Evolutionary conservation across 164 flowering plant genomes (phyloP).

Genomic region (Tetracentron sinense): DNA sequence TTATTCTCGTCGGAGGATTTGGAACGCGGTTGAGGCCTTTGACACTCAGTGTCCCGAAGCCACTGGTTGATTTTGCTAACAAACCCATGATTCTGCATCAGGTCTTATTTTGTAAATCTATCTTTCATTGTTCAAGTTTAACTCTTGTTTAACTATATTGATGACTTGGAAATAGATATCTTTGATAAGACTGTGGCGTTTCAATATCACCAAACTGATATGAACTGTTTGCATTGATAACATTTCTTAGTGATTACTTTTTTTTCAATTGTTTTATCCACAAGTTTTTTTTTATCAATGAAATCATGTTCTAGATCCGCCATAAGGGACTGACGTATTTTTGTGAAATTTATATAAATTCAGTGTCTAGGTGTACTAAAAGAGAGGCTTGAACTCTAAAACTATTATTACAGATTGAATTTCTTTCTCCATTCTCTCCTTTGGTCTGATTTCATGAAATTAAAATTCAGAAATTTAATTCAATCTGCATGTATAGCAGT

Average conservation of each 20-base stretch:
- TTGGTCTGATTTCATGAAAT: too few species aligned
- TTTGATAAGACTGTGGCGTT: neutral
- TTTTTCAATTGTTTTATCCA: neutral
- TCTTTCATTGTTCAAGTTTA: neutral
- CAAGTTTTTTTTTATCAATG: neutral
- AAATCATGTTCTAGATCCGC: neutral
- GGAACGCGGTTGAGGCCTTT: constrained; percentile 26
- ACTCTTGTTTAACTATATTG: neutral
- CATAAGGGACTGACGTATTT: neutral
- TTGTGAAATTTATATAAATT: too few species aligned
- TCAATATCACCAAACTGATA: neutral
- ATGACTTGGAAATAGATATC: neutral
- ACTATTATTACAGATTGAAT: too few species aligned
- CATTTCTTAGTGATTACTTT: neutral
- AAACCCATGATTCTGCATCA: constrained; percentile 25
- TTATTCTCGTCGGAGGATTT: constrained; percentile 26
- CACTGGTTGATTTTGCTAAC: constrained; percentile 26
- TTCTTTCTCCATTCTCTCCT: too few species aligned
- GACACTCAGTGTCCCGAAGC: constrained; percentile 26
- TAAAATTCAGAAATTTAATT: too few species aligned
- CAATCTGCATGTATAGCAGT: too few species aligned
- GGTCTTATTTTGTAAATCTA: constrained; percentile 1
- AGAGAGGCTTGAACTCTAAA: too few species aligned
- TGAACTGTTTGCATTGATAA: neutral
- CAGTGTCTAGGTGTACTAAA: too few species aligned